Evolutionary conservation across 768 basidiomycete species (phyloP).

Genomic region (Phanerochaete carnosa): DNA sequence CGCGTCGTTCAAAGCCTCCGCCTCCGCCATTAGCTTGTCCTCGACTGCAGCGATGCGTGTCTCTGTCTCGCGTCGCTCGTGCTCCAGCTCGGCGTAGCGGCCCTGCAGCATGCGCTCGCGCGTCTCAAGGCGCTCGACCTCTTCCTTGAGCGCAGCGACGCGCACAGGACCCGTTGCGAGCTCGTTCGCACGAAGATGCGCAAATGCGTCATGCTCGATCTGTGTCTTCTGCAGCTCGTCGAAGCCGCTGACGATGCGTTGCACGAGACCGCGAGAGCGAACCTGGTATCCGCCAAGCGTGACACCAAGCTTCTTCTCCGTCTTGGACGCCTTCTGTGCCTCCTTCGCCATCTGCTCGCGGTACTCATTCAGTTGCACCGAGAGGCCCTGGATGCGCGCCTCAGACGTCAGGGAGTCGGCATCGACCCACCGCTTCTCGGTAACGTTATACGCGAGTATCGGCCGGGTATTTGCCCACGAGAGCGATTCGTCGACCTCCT

Average conservation of each 20-base stretch:
- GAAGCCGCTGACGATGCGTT: slow-evolving; percentile 64
- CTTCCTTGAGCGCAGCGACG: slow-evolving; percentile 76
- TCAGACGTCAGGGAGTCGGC: slow-evolving; percentile 52
- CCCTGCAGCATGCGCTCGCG: slow-evolving; percentile 79
- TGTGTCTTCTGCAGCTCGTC: slow-evolving; percentile 64
- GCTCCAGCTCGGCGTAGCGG: slow-evolving; percentile 78
- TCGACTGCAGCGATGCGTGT: slow-evolving; percentile 63
- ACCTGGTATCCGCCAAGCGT: slow-evolving; percentile 89
- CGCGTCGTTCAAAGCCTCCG: slow-evolving; percentile 77
- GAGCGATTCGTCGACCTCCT: slow-evolving; percentile 51
- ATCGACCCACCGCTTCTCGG: slow-evolving; percentile 63
- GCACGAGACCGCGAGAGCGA: slow-evolving; percentile 62
- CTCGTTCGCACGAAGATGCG: slow-evolving; percentile 70
- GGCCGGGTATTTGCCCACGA: slow-evolving; percentile 75
- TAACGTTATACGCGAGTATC: slow-evolving; percentile 60
- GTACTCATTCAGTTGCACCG: slow-evolving; percentile 53
- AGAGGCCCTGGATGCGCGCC: slow-evolving; percentile 62
- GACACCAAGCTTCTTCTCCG: slow-evolving; percentile 87
- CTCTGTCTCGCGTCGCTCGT: slow-evolving; percentile 60
- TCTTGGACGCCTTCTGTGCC: slow-evolving; percentile 75
- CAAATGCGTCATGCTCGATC: slow-evolving; percentile 78
- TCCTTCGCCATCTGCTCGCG: slow-evolving; percentile 77
- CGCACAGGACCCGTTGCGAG: slow-evolving; percentile 72
- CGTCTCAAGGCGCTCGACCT: slow-evolving; percentile 76
- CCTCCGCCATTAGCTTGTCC: slow-evolving; percentile 83